A percentile compares a stretch with the other conserved stretches of the same genome.
These are phyloP conservation scores for Condylostoma magnum DNA, from an alignment of 169 alveolate genomes.

Conservation along the genomic window DNA sequence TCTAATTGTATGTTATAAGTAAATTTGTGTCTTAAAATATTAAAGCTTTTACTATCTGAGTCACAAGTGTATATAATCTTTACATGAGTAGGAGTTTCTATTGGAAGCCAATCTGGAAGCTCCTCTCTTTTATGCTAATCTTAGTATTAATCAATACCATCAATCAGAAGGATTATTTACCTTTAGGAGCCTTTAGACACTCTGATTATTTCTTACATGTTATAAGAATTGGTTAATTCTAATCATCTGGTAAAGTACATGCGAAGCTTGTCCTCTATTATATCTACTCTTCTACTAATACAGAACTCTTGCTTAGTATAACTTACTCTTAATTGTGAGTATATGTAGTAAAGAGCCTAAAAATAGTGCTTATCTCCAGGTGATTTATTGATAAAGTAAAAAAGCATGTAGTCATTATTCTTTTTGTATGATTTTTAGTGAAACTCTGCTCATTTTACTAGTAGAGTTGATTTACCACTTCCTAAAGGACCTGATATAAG, in stretches of 20 bases:
- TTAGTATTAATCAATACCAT: conserved; percentile 6
- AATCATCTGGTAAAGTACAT: not conserved
- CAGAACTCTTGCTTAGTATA: not conserved
- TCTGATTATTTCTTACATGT: not conserved
- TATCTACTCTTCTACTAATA: not conserved
- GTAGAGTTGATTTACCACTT: conserved; percentile 3
- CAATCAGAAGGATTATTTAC: not conserved
- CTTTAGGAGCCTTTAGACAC: not conserved
- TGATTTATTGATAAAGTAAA: not conserved
- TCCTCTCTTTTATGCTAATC: conserved; percentile 7
- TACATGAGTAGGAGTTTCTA: not conserved
- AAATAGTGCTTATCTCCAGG: not conserved
- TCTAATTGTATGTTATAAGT: not conserved
- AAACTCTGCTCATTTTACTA: not conserved
- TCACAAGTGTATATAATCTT: not conserved
- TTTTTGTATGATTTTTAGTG: conserved; percentile 10
- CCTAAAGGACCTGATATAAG: conserved; percentile 1
- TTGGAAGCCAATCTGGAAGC: conserved; percentile 24
- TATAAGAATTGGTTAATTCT: conserved; percentile 1
- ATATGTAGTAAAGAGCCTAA: not conserved
- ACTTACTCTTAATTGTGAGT: conserved; percentile 1
- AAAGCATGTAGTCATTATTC: conserved; percentile 8
- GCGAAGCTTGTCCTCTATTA: not conserved
- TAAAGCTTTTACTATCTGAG: not conserved
- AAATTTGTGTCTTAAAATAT: not conserved